These are phyloP conservation scores for Verruconis gallopava DNA, from an alignment of 2,329 filamentous ascomycete species.

Conservation along the genomic window DNA sequence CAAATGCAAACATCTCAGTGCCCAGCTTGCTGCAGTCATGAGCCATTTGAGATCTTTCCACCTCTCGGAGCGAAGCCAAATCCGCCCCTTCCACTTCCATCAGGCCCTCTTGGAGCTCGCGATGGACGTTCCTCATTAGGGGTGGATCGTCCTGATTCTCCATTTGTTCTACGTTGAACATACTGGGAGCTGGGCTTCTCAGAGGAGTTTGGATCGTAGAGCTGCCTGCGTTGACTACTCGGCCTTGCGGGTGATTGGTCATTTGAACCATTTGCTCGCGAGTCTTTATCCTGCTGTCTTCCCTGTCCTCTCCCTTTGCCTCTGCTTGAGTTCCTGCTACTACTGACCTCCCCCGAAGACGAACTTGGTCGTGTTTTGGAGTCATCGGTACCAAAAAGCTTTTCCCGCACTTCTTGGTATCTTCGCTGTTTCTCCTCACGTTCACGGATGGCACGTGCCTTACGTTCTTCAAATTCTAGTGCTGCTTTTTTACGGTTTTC, in stretches of 20 bases:
- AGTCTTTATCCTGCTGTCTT: background rate
- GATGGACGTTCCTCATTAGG: constrained; percentile 55
- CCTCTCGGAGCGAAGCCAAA: no score
- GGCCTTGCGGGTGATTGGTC: constrained; percentile 24
- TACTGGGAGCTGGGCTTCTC: constrained; percentile 46
- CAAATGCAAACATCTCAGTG: no score
- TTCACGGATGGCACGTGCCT: constrained; percentile 63
- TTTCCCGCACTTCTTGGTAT: constrained; percentile 78
- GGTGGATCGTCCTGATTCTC: constrained; percentile 30
- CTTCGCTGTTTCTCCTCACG: constrained; percentile 80
- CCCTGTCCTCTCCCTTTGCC: constrained; percentile 25
- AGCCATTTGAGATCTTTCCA: no score
- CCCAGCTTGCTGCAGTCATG: no score
- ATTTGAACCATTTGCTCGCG: constrained; percentile 10
- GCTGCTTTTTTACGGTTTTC: constrained; percentile 46
- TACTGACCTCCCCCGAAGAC: constrained; percentile 9
- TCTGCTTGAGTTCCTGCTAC: constrained; percentile 14
- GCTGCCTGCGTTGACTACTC: constrained; percentile 37
- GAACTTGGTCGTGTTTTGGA: constrained; percentile 12
- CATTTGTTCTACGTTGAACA: constrained; percentile 32
- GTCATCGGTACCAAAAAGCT: constrained; percentile 55
- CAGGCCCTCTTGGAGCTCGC: constrained; percentile 64
- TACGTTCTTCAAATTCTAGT: constrained; percentile 62
- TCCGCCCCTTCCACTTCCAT: constrained; percentile 61
- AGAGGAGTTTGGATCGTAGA: constrained; percentile 66